phyloP scores from a whole-genome alignment of 2,329 filamentous ascomycete genomes.

The Colletotrichum tofieldiae region DNA sequence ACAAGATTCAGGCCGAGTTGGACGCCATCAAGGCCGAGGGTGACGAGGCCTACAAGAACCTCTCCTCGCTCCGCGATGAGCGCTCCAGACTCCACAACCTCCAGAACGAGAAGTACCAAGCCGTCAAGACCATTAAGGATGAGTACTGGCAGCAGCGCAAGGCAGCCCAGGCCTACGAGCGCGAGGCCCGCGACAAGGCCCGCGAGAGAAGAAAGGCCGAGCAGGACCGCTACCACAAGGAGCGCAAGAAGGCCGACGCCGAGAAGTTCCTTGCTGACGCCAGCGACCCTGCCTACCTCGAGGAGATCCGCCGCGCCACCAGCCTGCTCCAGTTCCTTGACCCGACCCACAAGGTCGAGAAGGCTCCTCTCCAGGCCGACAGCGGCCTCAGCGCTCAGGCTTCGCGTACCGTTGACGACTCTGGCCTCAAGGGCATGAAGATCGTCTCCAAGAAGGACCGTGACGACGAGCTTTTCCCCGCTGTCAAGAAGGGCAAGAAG shows the following conservation, averaged over 20 bases:
- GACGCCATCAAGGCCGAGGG: conserved; percentile 93
- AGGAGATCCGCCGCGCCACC: conserved; percentile 92
- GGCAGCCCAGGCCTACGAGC: conserved; percentile 87
- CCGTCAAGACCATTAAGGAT: conserved; percentile 90
- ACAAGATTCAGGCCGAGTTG: conserved; percentile 87
- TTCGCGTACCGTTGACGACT: conserved; percentile 86
- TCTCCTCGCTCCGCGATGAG: conserved; percentile 88
- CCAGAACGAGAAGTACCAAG: conserved; percentile 88
- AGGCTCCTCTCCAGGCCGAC: conserved; percentile 74
- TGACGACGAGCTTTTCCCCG: conserved; percentile 88
- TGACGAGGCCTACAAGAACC: conserved; percentile 90
- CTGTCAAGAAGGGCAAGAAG: conserved; percentile 91
- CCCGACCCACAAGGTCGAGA: conserved; percentile 77
- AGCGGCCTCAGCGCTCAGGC: conserved; percentile 85
- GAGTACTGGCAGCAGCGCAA: conserved; percentile 87
- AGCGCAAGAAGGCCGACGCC: conserved; percentile 83
- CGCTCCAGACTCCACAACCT: conserved; percentile 86
- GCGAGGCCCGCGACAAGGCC: conserved; percentile 82
- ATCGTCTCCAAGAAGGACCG: conserved; percentile 89
- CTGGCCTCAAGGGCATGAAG: conserved; percentile 87
- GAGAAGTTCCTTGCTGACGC: conserved; percentile 85
- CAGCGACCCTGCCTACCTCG: conserved; percentile 88
- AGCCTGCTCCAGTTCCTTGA: conserved; percentile 93
- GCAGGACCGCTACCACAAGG: conserved; percentile 79
- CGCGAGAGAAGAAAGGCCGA: conserved; percentile 87